Evolutionary conservation across 306 rosid species (phyloP).

Genomic region (Castanospermum australe): DNA sequence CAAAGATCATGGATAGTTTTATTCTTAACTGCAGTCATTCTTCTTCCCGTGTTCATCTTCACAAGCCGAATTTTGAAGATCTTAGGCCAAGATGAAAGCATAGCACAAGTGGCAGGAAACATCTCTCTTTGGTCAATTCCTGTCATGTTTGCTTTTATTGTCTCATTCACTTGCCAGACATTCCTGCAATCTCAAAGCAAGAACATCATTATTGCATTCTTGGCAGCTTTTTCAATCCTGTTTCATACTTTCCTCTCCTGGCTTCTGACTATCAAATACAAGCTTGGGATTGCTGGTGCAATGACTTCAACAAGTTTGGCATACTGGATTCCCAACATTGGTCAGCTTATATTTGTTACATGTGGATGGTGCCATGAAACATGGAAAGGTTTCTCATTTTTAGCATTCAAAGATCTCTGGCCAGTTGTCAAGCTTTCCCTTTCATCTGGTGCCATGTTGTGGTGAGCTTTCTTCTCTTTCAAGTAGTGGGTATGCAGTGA

Average conservation of each 20-base stretch:
- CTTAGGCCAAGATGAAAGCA: constrained; percentile 31
- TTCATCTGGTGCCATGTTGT: constrained; percentile 56
- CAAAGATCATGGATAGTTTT: constrained; percentile 55
- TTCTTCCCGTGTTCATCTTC: constrained; percentile 46
- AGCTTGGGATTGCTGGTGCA: constrained; percentile 46
- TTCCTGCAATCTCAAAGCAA: constrained; percentile 55
- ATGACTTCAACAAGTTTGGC: constrained; percentile 37
- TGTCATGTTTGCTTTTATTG: constrained; percentile 25
- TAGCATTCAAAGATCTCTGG: constrained; percentile 53
- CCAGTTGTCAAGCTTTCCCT: constrained; percentile 54
- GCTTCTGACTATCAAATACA: constrained; percentile 27
- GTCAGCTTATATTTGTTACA: constrained; percentile 39
- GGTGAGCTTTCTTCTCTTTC: constrained; percentile 34
- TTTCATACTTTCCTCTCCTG: constrained; percentile 38
- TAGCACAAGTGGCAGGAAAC: constrained; percentile 33
- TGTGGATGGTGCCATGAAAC: constrained; percentile 54
- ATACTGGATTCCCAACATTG: constrained; percentile 41
- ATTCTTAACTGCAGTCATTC: constrained; percentile 11
- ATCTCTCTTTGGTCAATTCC: constrained; percentile 39
- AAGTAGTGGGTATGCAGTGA: not conserved
- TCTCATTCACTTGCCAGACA: constrained; percentile 38
- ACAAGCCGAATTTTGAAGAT: constrained; percentile 31
- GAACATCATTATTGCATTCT: constrained; percentile 42
- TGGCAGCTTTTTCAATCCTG: constrained; percentile 31
- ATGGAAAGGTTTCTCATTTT: constrained; percentile 47